Base-by-base conservation (phyloP, 73 alveolate species). In the Uronychia setigera region DNA sequence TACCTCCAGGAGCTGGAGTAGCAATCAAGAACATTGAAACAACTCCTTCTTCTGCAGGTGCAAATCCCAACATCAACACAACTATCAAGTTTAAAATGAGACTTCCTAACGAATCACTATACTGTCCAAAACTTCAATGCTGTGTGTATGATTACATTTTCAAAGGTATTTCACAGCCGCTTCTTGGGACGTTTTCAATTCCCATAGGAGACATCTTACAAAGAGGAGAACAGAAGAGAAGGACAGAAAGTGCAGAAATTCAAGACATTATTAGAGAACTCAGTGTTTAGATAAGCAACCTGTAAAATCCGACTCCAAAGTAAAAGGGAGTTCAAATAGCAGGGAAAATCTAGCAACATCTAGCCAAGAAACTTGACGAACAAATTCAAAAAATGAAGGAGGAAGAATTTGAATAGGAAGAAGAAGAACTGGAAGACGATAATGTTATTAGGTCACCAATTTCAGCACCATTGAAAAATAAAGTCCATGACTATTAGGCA, bases 51-150 rank as follows among this genome's bases (percentile, higher is more conserved):
- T 98, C 97, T 32, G 88, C 98, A 26, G 99, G 99, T 0, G 76
- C 99, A 0, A 98, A 98, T 85, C 99, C 99, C 1, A 98, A 93
- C 59, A 96, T 98, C 76, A 90, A 92, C 81, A 91, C 99, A 26
- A 86, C 96, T 30, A 96, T 98, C 31, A 85, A 91, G 33, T 96
- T 98, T 79, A 95, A 93, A 25, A 91, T 96, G 32, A 87, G 79
- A 29, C 87, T 98, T 58, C 99, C 99, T 26, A 60, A 29, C 25
- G 82, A 91, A 26, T 83, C 88, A 0, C 79, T 91, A 35, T 91
- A 59, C 79, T 91, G 96, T 58, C 96, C 96, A 32, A 34, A 77
- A 26, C 77, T 91, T 30, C 31, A 84, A n/a, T 96, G 99, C 86
- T 89, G 93, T 59, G 99, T 96, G 19, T 93, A 96, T 85, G 99